phyloP scores from a whole-genome alignment of 805 yeast species.

The Nakazawaea siamensis region DNA sequence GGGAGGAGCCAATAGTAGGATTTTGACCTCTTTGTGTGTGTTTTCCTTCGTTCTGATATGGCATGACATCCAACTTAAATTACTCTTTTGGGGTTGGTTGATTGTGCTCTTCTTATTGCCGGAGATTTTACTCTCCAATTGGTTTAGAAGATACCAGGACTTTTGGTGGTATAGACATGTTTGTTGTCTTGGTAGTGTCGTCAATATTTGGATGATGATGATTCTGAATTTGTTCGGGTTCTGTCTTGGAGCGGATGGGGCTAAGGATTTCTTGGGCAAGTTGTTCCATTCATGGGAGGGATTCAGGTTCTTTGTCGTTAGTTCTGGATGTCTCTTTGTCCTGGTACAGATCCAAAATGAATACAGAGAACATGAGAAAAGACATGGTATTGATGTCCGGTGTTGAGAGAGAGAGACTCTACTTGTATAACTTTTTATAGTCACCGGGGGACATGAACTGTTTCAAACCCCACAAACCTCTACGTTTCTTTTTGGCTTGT shows the following conservation, averaged over 20 bases:
- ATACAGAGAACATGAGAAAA: conserved; percentile 74
- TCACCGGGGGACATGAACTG: conserved; percentile 67
- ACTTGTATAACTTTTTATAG: conserved; percentile 45
- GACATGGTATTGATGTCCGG: conserved; percentile 74
- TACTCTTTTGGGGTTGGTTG: conserved; percentile 94
- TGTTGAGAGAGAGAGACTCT: conserved; percentile 35
- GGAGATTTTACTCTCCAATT: conserved; percentile 57
- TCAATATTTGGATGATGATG: conserved; percentile 97
- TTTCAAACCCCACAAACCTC: conserved; percentile 58
- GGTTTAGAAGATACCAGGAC: conserved; percentile 23
- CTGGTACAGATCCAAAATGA: conserved; percentile 95
- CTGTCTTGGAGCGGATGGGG: conserved; percentile 87
- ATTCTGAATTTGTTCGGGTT: conserved; percentile 92
- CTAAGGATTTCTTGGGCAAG: conserved; percentile 51
- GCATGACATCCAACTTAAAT: conserved; percentile 91
- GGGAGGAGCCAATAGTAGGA: conserved; percentile 71
- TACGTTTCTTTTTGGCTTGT: conserved; percentile 43
- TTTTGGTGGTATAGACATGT: conserved; percentile 70
- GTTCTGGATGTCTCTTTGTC: conserved; percentile 64
- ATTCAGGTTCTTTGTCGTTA: conserved; percentile 46
- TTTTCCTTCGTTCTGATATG: conserved; percentile 95
- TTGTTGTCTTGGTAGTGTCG: conserved; percentile 83
- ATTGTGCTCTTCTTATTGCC: conserved; percentile 83
- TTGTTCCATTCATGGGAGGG: conserved; percentile 72
- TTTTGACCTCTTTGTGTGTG: conserved; percentile 73